Percentiles rank a stretch among this genome's conserved stretches.
Evolutionary conservation across 2,329 filamentous ascomycete species (phyloP).

Genomic region (Xylaria sp.): DNA sequence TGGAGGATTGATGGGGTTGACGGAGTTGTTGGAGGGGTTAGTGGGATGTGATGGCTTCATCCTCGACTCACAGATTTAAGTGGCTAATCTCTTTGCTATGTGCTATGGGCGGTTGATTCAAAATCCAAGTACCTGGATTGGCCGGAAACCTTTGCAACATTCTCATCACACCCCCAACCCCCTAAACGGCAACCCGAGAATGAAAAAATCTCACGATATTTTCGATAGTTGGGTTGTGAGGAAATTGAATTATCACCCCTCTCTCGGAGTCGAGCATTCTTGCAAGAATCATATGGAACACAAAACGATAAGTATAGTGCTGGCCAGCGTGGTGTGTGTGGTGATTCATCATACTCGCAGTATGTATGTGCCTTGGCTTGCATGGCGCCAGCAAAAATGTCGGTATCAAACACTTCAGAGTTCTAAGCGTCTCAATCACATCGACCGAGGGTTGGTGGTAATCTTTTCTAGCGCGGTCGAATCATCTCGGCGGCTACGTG

Average conservation of each 20-base stretch:
- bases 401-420: constrained; percentile 5
- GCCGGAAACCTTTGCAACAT: background rate
- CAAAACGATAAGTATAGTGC: background rate
- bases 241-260: background rate
- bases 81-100: constrained; percentile 22
- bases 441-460: constrained; percentile 4
- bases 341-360: constrained; percentile 22
- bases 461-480: constrained; percentile 15
- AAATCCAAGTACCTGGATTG: background rate
- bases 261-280: background rate
- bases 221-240: constrained; percentile 11
- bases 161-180: constrained; percentile 1
- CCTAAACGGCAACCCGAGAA: constrained; percentile 8
- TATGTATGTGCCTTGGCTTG: constrained; percentile 23
- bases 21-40: constrained; percentile 14
- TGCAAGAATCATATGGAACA: background rate
- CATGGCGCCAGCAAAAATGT: constrained; percentile 27
- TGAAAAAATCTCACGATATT: constrained; percentile 2
- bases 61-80: background rate
- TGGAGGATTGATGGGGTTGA: constrained; percentile 13
- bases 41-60: constrained; percentile 27
- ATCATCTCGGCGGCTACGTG: constrained; percentile 36
- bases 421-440: constrained; percentile 21
- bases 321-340: constrained; percentile 15
- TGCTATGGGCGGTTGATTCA: background rate